Base-by-base conservation (phyloP, 1,139 yeast species). In the Sugiyamaella japonica region DNA sequence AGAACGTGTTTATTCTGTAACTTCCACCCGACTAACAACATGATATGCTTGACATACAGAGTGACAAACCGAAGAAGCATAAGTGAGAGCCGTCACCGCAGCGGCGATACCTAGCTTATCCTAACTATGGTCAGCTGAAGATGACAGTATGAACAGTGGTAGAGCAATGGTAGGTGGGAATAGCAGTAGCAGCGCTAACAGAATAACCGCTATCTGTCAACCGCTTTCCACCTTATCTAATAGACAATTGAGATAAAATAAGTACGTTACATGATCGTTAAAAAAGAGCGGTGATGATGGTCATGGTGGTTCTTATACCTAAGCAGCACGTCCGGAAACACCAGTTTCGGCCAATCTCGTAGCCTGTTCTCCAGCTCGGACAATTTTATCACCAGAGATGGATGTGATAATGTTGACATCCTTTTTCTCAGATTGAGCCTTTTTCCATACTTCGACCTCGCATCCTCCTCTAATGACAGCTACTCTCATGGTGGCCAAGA, bases 401-500 rank as follows among this genome's bases (percentile, higher is more conserved):
- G 79, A 83, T 56, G 74, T 76, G 52, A 78, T 79, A 45, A 80
- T 67, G 9, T 81, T 81, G 42, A 80, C 80, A 41, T 77, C 78
- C 65, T 79, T 79, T 65, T 81, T 81, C 65, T 82, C 85, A 52
- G 73, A 68, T 66, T 81, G 78, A 53, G 83, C 83, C 64, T 72
- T 60, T 59, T 73, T 73, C 97, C 97, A 90, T 16, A 88, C 89
- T 62, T 88, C 88, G 58, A 84, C 88, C 61, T 88, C 91, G 62
- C 87, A 80, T 3, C 90, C 89, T n/a, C 89, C 87, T 61, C 90
- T 88, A 40, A 93, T 85, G 49, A 93, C 95, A 29, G 97, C 98
- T 28, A 93, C 88, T 77, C 99, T 86, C 96, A 91, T 86, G 37
- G 95, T 86, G 32, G 97, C 95, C 70, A 93, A 82, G 73, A 93